These are phyloP conservation scores for Vachellia collinsii DNA, from an alignment of 306 rosid genomes.

Conservation along the genomic window DNA sequence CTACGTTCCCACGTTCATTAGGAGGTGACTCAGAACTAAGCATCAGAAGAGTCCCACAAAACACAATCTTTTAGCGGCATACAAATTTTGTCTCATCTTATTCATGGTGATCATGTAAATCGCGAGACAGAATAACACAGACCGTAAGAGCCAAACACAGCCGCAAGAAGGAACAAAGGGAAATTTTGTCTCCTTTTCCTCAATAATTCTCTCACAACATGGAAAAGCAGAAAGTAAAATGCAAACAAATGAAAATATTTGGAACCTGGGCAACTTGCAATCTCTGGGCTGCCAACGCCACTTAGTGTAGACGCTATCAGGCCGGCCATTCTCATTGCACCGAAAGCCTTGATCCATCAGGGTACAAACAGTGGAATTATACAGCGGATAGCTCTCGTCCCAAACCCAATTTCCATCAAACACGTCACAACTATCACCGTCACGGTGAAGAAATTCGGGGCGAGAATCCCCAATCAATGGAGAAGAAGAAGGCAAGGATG, in stretches of 20 bases:
- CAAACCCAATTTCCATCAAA: slow-evolving; percentile 90
- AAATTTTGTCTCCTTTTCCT: slow-evolving; percentile 6
- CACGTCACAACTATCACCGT: slow-evolving; percentile 58
- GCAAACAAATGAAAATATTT: background rate
- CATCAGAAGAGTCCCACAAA: background rate
- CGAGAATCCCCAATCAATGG: slow-evolving; percentile 30
- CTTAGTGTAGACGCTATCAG: slow-evolving; percentile 70
- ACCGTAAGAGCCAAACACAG: background rate
- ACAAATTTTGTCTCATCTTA: background rate
- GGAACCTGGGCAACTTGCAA: slow-evolving; percentile 89
- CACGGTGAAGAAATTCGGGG: slow-evolving; percentile 54
- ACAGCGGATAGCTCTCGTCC: slow-evolving; percentile 88
- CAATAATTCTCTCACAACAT: slow-evolving; percentile 14
- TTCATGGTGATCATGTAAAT: background rate
- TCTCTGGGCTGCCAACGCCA: slow-evolving; percentile 92
- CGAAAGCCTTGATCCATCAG: slow-evolving; percentile 78
- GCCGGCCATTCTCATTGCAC: slow-evolving; percentile 76
- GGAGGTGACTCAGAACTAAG: background rate
- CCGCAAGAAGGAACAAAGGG: background rate
- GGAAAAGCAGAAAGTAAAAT: slow-evolving; percentile 1
- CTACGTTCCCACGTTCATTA: too few species aligned
- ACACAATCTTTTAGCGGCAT: background rate
- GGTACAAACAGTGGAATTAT: slow-evolving; percentile 64
- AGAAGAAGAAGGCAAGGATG: slow-evolving; percentile 27
- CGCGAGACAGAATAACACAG: background rate